A percentile compares a stretch with the other conserved stretches of the same genome.
Conservation (phyloP, 768 basidiomycete species). For the Leccinellum rugosiceps region DNA sequence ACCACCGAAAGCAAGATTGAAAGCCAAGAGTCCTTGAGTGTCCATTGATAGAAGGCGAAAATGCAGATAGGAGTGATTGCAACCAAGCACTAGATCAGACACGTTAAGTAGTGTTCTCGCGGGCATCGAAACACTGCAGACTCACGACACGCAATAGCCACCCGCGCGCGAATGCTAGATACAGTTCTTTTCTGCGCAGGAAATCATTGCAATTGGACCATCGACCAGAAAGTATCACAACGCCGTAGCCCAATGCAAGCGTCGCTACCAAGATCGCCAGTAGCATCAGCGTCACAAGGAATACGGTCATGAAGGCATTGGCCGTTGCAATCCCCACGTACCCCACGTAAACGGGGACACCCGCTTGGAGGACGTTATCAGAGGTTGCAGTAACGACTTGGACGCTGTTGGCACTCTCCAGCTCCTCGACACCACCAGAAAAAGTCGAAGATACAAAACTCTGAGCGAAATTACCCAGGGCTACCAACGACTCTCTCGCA, state of each 20-base stretch:
- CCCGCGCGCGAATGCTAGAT: conserved; percentile 46
- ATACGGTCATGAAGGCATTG: conserved; percentile 90
- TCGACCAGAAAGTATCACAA: conserved; percentile 31
- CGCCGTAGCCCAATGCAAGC: conserved; percentile 50
- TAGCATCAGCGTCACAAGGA: conserved; percentile 68
- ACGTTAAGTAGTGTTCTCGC: conserved; percentile 1
- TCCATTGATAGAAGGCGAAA: conserved; percentile 90
- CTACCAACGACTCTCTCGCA: conserved; percentile 7
- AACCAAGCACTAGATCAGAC: conserved; percentile 50
- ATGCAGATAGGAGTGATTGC: conserved; percentile 66
- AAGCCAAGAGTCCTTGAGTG: conserved; percentile 84
- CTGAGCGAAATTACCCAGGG: conserved; percentile 11
- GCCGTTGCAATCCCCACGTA: conserved; percentile 74
- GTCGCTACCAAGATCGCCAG: conserved; percentile 54
- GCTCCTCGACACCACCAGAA: conserved; percentile 24
- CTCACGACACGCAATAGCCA: conserved; percentile 71
- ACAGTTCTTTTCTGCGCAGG: conserved; percentile 31
- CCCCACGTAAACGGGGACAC: conserved; percentile 80
- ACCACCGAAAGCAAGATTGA: conserved; percentile 77
- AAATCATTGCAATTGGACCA: conserved; percentile 18
- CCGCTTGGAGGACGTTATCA: conserved; percentile 69
- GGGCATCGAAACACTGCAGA: conserved; percentile 7
- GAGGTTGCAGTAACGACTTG: conserved; percentile 63
- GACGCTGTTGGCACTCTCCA: conserved; percentile 38
- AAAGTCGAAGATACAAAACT: conserved; percentile 1